These are phyloP conservation scores for Metschnikowia colocasiae DNA, from an alignment of 805 yeast species.

Conservation along the genomic window DNA sequence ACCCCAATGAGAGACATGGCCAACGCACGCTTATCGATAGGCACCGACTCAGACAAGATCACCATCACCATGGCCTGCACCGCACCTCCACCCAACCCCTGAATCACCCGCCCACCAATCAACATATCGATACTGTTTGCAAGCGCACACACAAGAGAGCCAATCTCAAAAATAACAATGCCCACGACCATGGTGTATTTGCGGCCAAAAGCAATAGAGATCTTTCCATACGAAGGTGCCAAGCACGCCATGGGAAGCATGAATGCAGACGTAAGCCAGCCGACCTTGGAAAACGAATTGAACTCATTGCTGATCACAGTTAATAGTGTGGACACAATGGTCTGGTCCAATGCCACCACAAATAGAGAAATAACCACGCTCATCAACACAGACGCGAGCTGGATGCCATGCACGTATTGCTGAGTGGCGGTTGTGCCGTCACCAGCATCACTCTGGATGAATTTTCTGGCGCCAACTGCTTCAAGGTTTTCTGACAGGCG, in stretches of 20 bases:
- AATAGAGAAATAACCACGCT: slow-evolving; percentile 32
- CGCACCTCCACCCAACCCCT: slow-evolving; percentile 73
- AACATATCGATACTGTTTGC: slow-evolving; percentile 54
- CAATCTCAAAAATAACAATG: slow-evolving; percentile 54
- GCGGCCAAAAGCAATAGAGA: slow-evolving; percentile 56
- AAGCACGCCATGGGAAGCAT: slow-evolving; percentile 51
- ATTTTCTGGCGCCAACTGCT: slow-evolving; percentile 1
- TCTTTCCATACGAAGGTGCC: slow-evolving; percentile 55
- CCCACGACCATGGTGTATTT: slow-evolving; percentile 47
- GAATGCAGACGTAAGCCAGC: slow-evolving; percentile 59
- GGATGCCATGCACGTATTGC: slow-evolving; percentile 31
- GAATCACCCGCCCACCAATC: slow-evolving; percentile 67
- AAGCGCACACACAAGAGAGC: slow-evolving; percentile 58
- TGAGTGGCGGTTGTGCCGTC: slow-evolving; percentile 38
- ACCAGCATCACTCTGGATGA: slow-evolving; percentile 36
- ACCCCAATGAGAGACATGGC: slow-evolving; percentile 38
- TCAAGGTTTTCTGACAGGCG: background rate
- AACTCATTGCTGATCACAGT: slow-evolving; percentile 49
- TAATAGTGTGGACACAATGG: slow-evolving; percentile 52
- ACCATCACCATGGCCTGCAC: slow-evolving; percentile 55
- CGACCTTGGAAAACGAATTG: slow-evolving; percentile 46
- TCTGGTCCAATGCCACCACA: slow-evolving; percentile 52
- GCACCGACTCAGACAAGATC: slow-evolving; percentile 54
- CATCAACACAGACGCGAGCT: slow-evolving; percentile 23
- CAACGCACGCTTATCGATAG: slow-evolving; percentile 38